Evolutionary conservation across 1,139 yeast species (phyloP).

Genomic region (Diutina mesorugosa): DNA sequence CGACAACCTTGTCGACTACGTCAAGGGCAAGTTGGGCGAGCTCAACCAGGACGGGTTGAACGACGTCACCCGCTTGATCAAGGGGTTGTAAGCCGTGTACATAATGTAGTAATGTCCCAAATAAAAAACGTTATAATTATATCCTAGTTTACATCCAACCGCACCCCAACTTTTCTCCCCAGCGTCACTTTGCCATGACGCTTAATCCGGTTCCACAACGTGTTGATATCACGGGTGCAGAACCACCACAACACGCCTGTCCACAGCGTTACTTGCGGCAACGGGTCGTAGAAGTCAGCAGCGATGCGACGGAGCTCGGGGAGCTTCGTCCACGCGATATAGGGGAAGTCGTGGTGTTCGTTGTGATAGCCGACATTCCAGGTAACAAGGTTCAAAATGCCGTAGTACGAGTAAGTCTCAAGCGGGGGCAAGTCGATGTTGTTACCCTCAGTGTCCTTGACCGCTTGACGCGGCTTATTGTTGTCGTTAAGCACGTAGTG

Average conservation of each 20-base stretch:
- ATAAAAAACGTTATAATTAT: not conserved
- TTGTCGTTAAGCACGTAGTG: slow-evolving; percentile 62
- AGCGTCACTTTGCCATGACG: slow-evolving; percentile 33
- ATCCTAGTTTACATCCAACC: slow-evolving; percentile 1
- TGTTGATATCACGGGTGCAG: slow-evolving; percentile 51
- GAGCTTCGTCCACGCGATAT: slow-evolving; percentile 78
- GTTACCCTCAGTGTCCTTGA: slow-evolving; percentile 7
- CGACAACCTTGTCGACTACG: slow-evolving; percentile 43
- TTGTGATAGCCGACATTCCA: slow-evolving; percentile 94
- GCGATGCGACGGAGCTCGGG: slow-evolving; percentile 59
- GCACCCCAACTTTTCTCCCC: not conserved
- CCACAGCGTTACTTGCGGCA: slow-evolving; percentile 76
- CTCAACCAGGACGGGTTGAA: not conserved
- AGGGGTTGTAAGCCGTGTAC: not conserved
- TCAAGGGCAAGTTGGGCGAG: slow-evolving; percentile 36
- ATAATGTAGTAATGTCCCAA: not conserved
- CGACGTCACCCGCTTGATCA: not conserved
- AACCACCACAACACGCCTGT: slow-evolving; percentile 45
- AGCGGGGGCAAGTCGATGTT: slow-evolving; percentile 36
- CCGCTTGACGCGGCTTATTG: slow-evolving; percentile 27
- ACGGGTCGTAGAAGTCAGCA: slow-evolving; percentile 66
- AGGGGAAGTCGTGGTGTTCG: slow-evolving; percentile 94
- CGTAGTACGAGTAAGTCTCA: slow-evolving; percentile 86
- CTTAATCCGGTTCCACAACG: slow-evolving; percentile 73
- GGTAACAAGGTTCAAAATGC: slow-evolving; percentile 59